Evolutionary conservation across 1,139 yeast species (phyloP).

Genomic region (Candida pseudoviswanathii): DNA sequence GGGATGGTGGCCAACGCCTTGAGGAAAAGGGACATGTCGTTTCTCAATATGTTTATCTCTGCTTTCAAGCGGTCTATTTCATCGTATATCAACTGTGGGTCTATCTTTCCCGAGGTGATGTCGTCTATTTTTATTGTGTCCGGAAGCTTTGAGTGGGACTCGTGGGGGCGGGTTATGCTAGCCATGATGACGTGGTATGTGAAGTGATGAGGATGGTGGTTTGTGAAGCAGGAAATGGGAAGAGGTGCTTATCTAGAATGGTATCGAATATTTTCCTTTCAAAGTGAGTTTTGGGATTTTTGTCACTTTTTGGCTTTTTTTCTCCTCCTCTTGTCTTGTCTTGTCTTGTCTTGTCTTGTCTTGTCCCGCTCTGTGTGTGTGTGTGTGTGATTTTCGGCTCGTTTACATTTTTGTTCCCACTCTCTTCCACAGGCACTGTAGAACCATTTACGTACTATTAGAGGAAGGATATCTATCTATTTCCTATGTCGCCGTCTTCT

Average conservation of each 20-base stretch:
- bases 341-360: too few species aligned
- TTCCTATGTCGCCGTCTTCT: constrained; percentile 11
- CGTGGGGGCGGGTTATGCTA: not conserved
- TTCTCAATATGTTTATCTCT: constrained; percentile 46
- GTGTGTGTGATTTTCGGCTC: too few species aligned
- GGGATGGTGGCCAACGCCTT: constrained; percentile 43
- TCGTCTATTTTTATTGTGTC: constrained; percentile 49
- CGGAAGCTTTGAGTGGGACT: constrained; percentile 27
- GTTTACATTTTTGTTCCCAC: too few species aligned
- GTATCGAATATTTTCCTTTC: not conserved
- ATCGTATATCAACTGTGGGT: constrained; percentile 37
- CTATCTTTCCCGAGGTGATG: constrained; percentile 45
- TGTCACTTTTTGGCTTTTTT: not conserved
- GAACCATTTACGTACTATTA: not conserved
- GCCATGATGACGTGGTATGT: not conserved
- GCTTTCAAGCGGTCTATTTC: constrained; percentile 46
- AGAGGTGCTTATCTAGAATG: not conserved
- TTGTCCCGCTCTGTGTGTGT: too few species aligned
- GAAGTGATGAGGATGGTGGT: not conserved
- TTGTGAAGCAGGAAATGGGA: not conserved
- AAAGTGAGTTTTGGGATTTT: not conserved
- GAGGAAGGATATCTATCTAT: not conserved
- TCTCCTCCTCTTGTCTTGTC: too few species aligned
- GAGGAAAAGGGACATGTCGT: constrained; percentile 45
- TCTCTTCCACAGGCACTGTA: too few species aligned